Evolutionary conservation across 2,329 filamentous ascomycete genomes (phyloP).

Genomic region (Penicillium carneum): DNA sequence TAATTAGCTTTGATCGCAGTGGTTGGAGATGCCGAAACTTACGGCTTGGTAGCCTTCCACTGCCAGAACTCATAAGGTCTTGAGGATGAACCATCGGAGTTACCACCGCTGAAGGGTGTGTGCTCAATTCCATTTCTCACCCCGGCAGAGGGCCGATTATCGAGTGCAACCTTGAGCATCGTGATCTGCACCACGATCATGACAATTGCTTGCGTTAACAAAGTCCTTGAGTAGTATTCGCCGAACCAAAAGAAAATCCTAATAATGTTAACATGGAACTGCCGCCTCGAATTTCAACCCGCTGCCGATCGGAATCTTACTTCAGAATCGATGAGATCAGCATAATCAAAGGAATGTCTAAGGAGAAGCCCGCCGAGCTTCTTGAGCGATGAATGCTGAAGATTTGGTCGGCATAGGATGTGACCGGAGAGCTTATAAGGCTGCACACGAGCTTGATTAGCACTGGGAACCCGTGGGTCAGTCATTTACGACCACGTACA

Average conservation of each 20-base stretch:
- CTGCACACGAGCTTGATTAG: constrained; percentile 43
- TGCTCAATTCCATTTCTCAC: constrained; percentile 51
- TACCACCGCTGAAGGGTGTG: constrained; percentile 49
- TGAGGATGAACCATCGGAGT: constrained; percentile 40
- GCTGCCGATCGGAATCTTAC: constrained; percentile 44
- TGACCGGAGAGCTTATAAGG: constrained; percentile 68
- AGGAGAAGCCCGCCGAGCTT: constrained; percentile 68
- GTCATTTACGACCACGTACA: constrained; percentile 46
- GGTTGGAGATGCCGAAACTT: constrained; percentile 36
- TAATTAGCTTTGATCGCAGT: constrained; percentile 14
- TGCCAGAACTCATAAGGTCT: constrained; percentile 70
- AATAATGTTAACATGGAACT: constrained; percentile 20
- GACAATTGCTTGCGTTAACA: constrained; percentile 66
- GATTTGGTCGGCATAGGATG: constrained; percentile 72
- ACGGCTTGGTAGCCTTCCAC: constrained; percentile 64
- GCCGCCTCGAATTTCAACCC: constrained; percentile 7
- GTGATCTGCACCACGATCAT: constrained; percentile 67
- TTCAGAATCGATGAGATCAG: constrained; percentile 70
- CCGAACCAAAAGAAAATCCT: constrained; percentile 73
- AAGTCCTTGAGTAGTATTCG: constrained; percentile 64
- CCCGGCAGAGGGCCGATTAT: constrained; percentile 59
- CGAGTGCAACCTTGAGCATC: constrained; percentile 67
- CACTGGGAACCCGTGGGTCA: background rate
- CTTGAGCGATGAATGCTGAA: constrained; percentile 67
- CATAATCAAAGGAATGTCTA: constrained; percentile 73